Evolutionary conservation across 176 grass and related monocot species (phyloP).

Genomic region (Avena sativa): DNA sequence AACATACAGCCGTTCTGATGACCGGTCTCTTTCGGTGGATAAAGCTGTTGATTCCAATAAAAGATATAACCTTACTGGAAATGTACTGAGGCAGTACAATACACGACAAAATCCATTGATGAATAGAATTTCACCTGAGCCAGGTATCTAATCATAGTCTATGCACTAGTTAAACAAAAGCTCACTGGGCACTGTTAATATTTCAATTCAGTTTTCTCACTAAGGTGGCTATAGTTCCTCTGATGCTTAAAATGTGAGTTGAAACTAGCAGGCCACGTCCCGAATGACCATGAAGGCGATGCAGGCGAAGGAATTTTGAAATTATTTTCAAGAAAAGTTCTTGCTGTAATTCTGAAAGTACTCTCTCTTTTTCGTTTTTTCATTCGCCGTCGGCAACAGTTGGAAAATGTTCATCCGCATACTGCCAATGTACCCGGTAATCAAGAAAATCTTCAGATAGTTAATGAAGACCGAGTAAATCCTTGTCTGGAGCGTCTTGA

Average conservation of each 20-base stretch:
- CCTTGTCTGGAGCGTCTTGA: slow-evolving; percentile 79
- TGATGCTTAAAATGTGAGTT: slow-evolving; percentile 50
- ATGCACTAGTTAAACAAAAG: slow-evolving; percentile 12
- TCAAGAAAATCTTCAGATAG: slow-evolving; percentile 46
- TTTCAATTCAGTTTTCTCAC: slow-evolving; percentile 38
- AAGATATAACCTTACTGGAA: slow-evolving; percentile 49
- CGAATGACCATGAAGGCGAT: slow-evolving; percentile 32
- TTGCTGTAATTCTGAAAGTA: slow-evolving; percentile 77
- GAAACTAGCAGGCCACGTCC: slow-evolving; percentile 47
- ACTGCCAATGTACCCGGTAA: slow-evolving; percentile 36
- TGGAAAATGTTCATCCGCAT: slow-evolving; percentile 51
- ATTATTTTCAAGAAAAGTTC: slow-evolving; percentile 64
- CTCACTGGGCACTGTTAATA: slow-evolving; percentile 1
- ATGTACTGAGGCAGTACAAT: slow-evolving; percentile 46
- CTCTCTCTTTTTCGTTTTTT: slow-evolving; percentile 65
- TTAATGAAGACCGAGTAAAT: slow-evolving; percentile 58
- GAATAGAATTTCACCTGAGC: slow-evolving; percentile 41
- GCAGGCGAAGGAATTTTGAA: slow-evolving; percentile 60
- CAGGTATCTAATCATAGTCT: slow-evolving; percentile 54
- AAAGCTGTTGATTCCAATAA: slow-evolving; percentile 65
- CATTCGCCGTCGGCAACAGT: slow-evolving; percentile 42
- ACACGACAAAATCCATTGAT: slow-evolving; percentile 33
- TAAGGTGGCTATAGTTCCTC: slow-evolving; percentile 15
- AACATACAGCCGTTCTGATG: slow-evolving; percentile 48
- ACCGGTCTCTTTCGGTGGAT: slow-evolving; percentile 44